Evolutionary conservation across 2,329 filamentous ascomycete species (phyloP), one percentile per base, ranked within the genome.

Genomic region (Microcera coccophila): DNA sequence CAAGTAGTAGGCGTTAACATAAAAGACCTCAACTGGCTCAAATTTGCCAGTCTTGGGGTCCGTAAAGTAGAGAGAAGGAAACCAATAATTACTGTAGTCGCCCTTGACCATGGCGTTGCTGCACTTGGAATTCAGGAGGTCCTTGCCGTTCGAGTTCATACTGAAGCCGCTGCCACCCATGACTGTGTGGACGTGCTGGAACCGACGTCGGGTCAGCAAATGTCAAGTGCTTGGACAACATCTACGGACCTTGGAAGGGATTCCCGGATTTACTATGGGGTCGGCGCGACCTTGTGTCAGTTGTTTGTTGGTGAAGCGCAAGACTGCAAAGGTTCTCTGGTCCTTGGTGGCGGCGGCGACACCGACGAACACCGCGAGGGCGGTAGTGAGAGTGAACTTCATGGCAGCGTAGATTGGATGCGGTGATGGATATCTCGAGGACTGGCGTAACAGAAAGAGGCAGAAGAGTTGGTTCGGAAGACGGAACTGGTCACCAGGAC

Each of bases 1-100:
- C 76, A 85, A 82, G 68, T 91, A 90, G 71, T 93, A 93, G 48
- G 78, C 78, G 58, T 83, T 82, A 77, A 84, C 82, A 61, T 87
- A 87, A 57, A 84, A 82, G 48, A 86, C 68, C 34, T 81, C 73
- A 15, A 90, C 85, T 26, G 75, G 73, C 62, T 82, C 78, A 53
- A 87, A 79, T 39, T 73, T 75, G 37, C 77, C 78, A 50, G 82
- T 79, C 53, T 75, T 68, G 55, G 79, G 74, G 50, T 85, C 76
- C 52, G 74, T 68, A 65, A 84, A 89, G 67, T 82, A 90, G 3
- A 90, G 68, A 20, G 73, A 71, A 2, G 87, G 85, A 42, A 82
- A 81, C 87, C 87, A 90, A 71, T 91, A 90, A 64, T 84, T 84
- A 54, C 78, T 85, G 60, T 80, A 73, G 66, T 90, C 85, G 41